Base-by-base conservation (phyloP, 2,329 filamentous ascomycete genomes). In the Dendrostoma leiphaemia region DNA sequence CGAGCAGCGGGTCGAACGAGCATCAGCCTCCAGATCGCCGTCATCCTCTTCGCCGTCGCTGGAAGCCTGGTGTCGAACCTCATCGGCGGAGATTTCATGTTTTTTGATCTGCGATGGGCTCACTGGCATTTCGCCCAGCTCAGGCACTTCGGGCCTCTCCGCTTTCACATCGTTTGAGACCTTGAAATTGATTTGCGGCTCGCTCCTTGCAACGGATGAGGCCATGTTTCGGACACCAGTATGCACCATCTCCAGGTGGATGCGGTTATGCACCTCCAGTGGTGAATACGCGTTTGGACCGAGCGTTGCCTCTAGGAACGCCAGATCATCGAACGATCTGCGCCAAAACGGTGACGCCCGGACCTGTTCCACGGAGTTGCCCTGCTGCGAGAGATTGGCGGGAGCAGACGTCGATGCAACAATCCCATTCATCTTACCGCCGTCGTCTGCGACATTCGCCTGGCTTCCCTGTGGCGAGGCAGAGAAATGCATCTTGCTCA, bases 241-340 rank as follows among this genome's bases (percentile, higher is more conserved):
- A 15, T 45, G 21, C 23, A 55, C 13, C 44, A 54, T 52, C 28
- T 29, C 35, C 37, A 52, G 31, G 37, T 58, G 55, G 17, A 58
- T 31, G 8, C 48, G 44, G 10, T 52, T 45, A n/a, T 58, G 55
- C 17, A 48, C 48, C 34, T 55, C 48, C n/a, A 51, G 35, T 17
- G 55, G 37, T 28, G 52, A 58, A 24, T 55, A 48, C 5, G 31
- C 31, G 4, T 37, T 31, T 3, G 17, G 34, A 0, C 55, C 52
- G 1, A 58, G 38, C 5, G 23, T 41, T 21, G 10, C 21, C 26
- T 58, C 48, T 13, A 51, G 26, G 21, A 54, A 51, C 6, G 41
- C 52, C 48, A 32, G 52, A 13, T 54, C 38, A n/a, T 54, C 37
- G 17, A 48, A 51, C 7, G 29, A 17, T 19, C 21, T 48, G 32